phyloP scores from a whole-genome alignment of 306 rosid genomes.

The Vigna nakashimae region DNA sequence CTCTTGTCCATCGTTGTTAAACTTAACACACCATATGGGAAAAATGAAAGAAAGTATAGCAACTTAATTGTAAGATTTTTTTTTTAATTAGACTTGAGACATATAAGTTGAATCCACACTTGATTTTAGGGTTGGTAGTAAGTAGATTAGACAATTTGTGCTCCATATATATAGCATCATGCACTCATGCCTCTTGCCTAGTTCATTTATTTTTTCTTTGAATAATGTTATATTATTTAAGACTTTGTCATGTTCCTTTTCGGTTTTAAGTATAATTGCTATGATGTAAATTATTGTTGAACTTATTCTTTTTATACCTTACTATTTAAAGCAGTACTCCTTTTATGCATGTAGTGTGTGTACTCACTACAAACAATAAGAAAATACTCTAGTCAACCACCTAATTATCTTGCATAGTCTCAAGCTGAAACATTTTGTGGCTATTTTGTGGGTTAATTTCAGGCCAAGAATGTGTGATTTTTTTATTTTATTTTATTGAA shows the following conservation, averaged over 20 bases:
- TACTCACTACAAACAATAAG: too few species aligned
- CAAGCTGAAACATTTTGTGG: too few species aligned
- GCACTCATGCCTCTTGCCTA: neutral
- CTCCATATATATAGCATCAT: neutral
- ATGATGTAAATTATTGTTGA: too few species aligned
- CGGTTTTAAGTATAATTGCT: too few species aligned
- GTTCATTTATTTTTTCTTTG: neutral
- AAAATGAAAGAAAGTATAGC: constrained; percentile 10
- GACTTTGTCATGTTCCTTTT: neutral
- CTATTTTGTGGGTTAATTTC: too few species aligned
- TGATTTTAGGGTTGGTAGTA: constrained; percentile 1
- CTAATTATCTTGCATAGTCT: too few species aligned
- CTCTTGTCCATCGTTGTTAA: constrained; percentile 3
- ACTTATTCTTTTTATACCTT: too few species aligned
- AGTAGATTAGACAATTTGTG: neutral
- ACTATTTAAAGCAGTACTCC: too few species aligned
- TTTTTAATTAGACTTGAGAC: neutral
- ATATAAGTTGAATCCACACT: constrained; percentile 13
- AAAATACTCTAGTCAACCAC: too few species aligned
- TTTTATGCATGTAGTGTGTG: too few species aligned
- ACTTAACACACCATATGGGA: constrained; percentile 22
- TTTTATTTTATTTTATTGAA: too few species aligned
- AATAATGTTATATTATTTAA: neutral
- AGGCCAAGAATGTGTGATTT: too few species aligned
- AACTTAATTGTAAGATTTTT: neutral